Evolutionary conservation across 164 flowering plant genomes (phyloP).

Genomic region (Chimonanthus praecox): DNA sequence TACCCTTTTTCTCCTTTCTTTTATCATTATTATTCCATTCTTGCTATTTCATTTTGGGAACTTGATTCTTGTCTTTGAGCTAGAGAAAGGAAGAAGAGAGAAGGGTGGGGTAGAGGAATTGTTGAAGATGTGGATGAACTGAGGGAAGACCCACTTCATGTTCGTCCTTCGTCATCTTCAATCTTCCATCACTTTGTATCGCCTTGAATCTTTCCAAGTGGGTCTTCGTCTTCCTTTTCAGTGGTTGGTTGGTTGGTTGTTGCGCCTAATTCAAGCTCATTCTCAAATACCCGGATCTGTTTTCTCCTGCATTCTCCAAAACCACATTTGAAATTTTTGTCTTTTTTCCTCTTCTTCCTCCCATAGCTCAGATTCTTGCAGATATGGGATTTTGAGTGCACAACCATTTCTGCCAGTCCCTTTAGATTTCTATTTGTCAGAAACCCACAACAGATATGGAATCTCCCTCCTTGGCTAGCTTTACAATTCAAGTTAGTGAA

Average conservation of each 20-base stretch:
- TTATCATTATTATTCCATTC: too few relatives aligned
- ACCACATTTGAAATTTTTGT: neutral
- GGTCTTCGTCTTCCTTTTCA: neutral
- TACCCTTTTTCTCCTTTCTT: neutral
- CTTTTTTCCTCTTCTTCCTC: neutral
- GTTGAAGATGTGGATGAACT: constrained; percentile 24
- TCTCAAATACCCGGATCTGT: too few relatives aligned
- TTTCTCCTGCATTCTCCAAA: neutral
- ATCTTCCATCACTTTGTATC: neutral
- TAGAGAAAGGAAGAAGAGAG: neutral
- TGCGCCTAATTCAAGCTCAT: neutral
- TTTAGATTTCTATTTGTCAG: constrained; percentile 8
- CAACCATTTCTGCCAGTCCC: neutral
- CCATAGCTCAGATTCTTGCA: neutral
- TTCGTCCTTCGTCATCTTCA: constrained; percentile 18
- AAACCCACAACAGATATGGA: constrained; percentile 7
- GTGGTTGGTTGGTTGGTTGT: neutral
- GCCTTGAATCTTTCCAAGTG: neutral
- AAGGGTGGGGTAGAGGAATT: constrained; percentile 4
- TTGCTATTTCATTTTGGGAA: neutral
- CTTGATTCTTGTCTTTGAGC: neutral
- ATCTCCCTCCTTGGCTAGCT: neutral
- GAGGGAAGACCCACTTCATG: constrained; percentile 24
- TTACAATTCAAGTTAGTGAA: neutral
- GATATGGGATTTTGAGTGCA: neutral